Evolutionary conservation across 2,329 filamentous ascomycete genomes (phyloP).

Genomic region (Ophiostoma tasmaniense): DNA sequence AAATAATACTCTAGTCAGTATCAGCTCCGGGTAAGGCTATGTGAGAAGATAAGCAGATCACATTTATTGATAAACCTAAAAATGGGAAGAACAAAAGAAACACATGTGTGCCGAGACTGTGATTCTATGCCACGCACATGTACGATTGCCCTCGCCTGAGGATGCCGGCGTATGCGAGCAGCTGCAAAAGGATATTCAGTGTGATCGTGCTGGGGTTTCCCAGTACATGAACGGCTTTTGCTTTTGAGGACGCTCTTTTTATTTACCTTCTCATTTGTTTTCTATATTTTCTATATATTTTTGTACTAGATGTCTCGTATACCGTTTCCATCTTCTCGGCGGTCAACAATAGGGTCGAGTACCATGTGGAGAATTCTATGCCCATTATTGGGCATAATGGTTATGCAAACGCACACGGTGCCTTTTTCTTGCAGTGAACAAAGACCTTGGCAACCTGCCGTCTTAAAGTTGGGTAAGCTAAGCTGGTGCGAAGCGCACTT

Average conservation of each 20-base stretch:
- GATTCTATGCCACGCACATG: not conserved
- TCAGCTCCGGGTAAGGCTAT: not conserved
- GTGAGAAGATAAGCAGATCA: not conserved
- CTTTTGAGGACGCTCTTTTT: not conserved
- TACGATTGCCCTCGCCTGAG: not conserved
- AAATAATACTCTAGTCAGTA: not conserved
- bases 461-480: too few relatives aligned
- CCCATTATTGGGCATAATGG: not conserved
- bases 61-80: not conserved
- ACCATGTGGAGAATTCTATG: not conserved
- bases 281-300: not conserved
- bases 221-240: not conserved
- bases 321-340: not conserved
- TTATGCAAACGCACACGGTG: not conserved
- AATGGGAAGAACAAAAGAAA: not conserved
- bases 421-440: not conserved
- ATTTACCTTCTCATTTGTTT: not conserved
- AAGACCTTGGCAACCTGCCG: not conserved
- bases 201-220: not conserved
- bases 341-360: not conserved
- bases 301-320: not conserved
- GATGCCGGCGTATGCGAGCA: constrained; percentile 4
- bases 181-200: not conserved
- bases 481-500: not conserved
- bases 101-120: not conserved